phyloP scores from a whole-genome alignment of 495 filamentous ascomycete genomes.

The Aspergillus saccharolyticus region DNA sequence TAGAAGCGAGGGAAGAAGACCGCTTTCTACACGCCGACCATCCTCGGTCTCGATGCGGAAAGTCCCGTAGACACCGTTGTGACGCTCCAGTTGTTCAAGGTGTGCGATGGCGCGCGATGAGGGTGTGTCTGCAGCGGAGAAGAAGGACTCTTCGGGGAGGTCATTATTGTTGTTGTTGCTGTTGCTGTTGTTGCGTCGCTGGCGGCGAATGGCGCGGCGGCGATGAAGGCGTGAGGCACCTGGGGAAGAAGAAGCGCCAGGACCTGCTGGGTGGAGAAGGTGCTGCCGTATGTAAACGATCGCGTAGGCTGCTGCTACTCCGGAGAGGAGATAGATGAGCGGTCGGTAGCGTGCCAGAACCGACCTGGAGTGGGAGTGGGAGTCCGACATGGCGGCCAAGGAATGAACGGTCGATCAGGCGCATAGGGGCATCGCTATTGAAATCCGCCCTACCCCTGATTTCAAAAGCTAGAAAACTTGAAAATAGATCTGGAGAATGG shows the following conservation, averaged over 20 bases:
- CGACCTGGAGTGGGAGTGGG: slow-evolving; percentile 29
- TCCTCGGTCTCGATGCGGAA: slow-evolving; percentile 47
- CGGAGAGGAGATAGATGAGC: slow-evolving; percentile 45
- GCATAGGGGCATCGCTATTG: slow-evolving; percentile 15
- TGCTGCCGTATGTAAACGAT: slow-evolving; percentile 44
- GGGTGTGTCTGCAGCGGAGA: slow-evolving; percentile 26
- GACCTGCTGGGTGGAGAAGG: slow-evolving; percentile 11
- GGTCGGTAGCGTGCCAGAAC: slow-evolving; percentile 46
- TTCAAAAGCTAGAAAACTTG: too few species aligned
- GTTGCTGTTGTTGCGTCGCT: slow-evolving; percentile 25
- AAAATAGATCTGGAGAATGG: too few species aligned
- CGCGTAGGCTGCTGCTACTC: slow-evolving; percentile 45
- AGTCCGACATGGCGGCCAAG: slow-evolving; percentile 32
- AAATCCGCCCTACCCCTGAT: too few species aligned
- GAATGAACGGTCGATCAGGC: slow-evolving; percentile 15
- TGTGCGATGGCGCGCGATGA: slow-evolving; percentile 41
- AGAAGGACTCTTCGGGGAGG: slow-evolving; percentile 15
- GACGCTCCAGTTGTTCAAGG: slow-evolving; percentile 40
- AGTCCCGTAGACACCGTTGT: slow-evolving; percentile 46
- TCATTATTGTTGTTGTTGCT: neutral
- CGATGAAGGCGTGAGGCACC: slow-evolving; percentile 36
- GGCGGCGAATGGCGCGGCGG: slow-evolving; percentile 43
- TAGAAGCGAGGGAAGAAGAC: slow-evolving; percentile 40
- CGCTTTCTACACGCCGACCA: slow-evolving; percentile 44
- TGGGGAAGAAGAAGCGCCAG: slow-evolving; percentile 16